Conservation (phyloP, 768 basidiomycete genomes). For the Artomyces pyxidatus region DNA sequence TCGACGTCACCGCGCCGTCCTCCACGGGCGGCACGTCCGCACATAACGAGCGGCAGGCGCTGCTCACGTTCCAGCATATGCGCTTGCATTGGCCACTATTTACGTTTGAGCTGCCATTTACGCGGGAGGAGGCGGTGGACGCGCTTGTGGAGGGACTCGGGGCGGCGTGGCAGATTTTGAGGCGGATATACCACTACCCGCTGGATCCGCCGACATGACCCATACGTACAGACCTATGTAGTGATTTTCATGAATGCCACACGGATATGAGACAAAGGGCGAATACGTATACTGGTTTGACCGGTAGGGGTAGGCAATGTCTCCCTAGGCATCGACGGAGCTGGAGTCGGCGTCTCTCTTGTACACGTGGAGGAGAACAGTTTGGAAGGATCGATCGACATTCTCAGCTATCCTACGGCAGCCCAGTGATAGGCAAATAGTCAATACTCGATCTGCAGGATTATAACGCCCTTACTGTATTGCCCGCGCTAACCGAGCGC, state of each 20-base stretch:
- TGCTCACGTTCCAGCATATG: slow-evolving; percentile 21
- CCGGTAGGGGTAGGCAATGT: too few species aligned
- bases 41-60: slow-evolving; percentile 11
- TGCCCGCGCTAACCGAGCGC: too few species aligned
- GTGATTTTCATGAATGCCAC: slow-evolving; percentile 1
- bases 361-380: too few species aligned
- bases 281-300: too few species aligned
- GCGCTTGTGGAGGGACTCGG: slow-evolving; percentile 33
- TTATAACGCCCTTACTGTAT: too few species aligned
- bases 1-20: slow-evolving; percentile 7
- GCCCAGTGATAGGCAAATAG: too few species aligned
- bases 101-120: slow-evolving; percentile 28
- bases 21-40: slow-evolving; percentile 21
- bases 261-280: too few species aligned
- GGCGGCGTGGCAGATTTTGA: slow-evolving; percentile 39
- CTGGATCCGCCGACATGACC: slow-evolving; percentile 49
- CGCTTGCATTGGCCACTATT: slow-evolving; percentile 20
- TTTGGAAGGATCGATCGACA: too few species aligned
- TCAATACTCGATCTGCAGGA: too few species aligned
- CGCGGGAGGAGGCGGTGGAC: slow-evolving; percentile 21
- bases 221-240: slow-evolving; percentile 10
- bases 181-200: slow-evolving; percentile 49
- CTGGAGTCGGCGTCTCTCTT: too few species aligned
- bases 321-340: too few species aligned
- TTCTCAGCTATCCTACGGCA: too few species aligned